Evolutionary conservation across 2,329 filamentous ascomycete genomes (phyloP).

Genomic region (Beauveria brongniartii): DNA sequence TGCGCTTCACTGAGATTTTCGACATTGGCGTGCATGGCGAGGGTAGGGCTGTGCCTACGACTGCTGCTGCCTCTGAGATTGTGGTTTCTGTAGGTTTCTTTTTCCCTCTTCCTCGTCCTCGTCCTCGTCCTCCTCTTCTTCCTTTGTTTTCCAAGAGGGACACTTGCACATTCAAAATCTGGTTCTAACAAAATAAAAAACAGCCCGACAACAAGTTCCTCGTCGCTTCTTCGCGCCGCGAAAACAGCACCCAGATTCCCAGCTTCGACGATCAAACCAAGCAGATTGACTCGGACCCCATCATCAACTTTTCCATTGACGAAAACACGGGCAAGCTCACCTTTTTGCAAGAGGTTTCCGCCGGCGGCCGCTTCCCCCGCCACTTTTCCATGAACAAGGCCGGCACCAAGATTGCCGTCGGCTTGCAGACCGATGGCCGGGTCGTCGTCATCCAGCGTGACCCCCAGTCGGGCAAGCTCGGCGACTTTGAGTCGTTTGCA

Average conservation of each 20-base stretch:
- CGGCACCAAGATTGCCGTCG: constrained; percentile 58
- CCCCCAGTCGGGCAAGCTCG: constrained; percentile 48
- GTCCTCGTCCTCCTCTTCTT: too few relatives aligned
- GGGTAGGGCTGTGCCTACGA: constrained; percentile 29
- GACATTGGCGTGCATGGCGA: constrained; percentile 40
- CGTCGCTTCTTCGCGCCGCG: constrained; percentile 60
- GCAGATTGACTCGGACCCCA: constrained; percentile 49
- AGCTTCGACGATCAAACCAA: constrained; percentile 34
- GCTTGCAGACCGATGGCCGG: constrained; percentile 51
- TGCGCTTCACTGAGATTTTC: constrained; percentile 40
- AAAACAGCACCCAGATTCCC: constrained; percentile 42
- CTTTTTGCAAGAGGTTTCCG: constrained; percentile 49
- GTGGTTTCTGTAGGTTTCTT: constrained; percentile 42
- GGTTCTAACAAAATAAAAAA: background rate
- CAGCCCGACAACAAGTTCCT: constrained; percentile 55
- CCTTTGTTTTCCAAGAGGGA: too few relatives aligned
- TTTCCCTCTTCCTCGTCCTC: too few relatives aligned
- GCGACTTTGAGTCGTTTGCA: constrained; percentile 33
- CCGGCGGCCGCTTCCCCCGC: constrained; percentile 57
- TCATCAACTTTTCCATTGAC: constrained; percentile 55
- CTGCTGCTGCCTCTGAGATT: constrained; percentile 47
- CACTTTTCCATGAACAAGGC: constrained; percentile 59
- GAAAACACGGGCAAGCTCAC: constrained; percentile 43
- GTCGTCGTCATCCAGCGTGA: constrained; percentile 57
- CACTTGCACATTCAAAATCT: background rate